Base-by-base conservation (phyloP, 257 asterid genomes). In the Penstemon barbatus region DNA sequence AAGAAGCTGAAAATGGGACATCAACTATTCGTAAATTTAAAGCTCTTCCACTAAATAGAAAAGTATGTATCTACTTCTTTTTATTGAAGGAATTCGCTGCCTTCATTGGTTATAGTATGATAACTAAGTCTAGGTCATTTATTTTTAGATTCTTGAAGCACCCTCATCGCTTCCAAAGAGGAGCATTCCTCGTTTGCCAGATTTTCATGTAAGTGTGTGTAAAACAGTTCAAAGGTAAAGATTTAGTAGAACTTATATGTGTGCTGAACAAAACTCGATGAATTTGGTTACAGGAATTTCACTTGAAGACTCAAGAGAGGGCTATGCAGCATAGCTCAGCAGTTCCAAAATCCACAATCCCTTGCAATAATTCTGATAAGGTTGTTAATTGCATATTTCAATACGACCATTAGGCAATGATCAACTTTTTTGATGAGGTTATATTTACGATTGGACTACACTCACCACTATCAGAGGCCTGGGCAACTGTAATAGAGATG, bases 21-120 rank as follows among this genome's bases (percentile, higher is more conserved):
- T 74, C 92, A 70, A 67, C 83, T 66, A 63, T 84, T 70, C 84
- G 82, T 53, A 80, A 81, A 86, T 92, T 92, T 81, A 92, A 81
- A 79, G 97, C 97, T 74, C 96, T 83, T 77, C 98, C 98, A 37
- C 74, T 92, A 52, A 92, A 92, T 71, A 86, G 82, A 90, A 92
- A 88, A 83, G 98, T 90, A 49, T 33, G 92, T 79, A 57, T 49
- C 68, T 63, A 36, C 63, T 71, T 50, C 15, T 46, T 40, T 13
- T 42, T 42, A 37, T 44, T 41, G 10, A 66, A 50, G 38, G 48
- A 66, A 13, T 25, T n/a, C 67, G 56, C 15, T 1, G 36, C 43
- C 19, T 12, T 58, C 48, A 4, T 50, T 40, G 51, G 57, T 71
- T 58, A 39, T 71, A 42, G 70, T 70, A 66, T 81, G 68, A 15